Conservation (phyloP, 2,329 filamentous ascomycete genomes). For the Pseudonectria foliicola region DNA sequence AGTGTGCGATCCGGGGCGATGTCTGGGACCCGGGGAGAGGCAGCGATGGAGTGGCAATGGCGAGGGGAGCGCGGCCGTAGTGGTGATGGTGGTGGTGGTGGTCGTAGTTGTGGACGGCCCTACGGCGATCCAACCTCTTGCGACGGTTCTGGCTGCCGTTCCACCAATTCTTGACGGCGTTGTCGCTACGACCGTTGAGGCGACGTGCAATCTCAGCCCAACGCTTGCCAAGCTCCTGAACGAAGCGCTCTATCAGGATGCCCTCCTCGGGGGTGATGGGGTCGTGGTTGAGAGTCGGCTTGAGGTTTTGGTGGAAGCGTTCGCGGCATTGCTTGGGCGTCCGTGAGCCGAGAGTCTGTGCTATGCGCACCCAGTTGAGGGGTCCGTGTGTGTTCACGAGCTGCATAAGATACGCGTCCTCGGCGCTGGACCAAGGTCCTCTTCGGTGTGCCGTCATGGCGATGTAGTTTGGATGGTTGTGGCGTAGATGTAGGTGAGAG, state of each 20-base stretch:
- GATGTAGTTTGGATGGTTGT: too few species aligned
- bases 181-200: constrained; percentile 81
- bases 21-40: constrained; percentile 10
- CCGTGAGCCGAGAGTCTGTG: constrained; percentile 65
- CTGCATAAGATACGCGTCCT: constrained; percentile 64
- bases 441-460: constrained; percentile 34
- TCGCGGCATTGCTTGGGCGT: constrained; percentile 94
- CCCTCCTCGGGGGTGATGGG: constrained; percentile 68
- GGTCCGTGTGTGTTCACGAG: constrained; percentile 66
- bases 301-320: constrained; percentile 89
- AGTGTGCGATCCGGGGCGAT: constrained; percentile 7
- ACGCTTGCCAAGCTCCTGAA: constrained; percentile 70
- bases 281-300: constrained; percentile 64
- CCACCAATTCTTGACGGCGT: constrained; percentile 97
- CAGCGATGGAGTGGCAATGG: constrained; percentile 17
- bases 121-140: constrained; percentile 41
- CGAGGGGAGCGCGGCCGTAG: constrained; percentile 21
- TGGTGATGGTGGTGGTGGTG: constrained; percentile 13
- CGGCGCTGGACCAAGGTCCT: constrained; percentile 75
- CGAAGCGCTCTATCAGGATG: constrained; percentile 66
- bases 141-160: constrained; percentile 86
- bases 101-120: constrained; percentile 18
- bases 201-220: constrained; percentile 90
- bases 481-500: too few species aligned
- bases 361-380: constrained; percentile 86